Evolutionary conservation across 2,329 filamentous ascomycete genomes (phyloP), one percentile per base, ranked within the genome.

Genomic region (Pseudogymnoascus sp.): DNA sequence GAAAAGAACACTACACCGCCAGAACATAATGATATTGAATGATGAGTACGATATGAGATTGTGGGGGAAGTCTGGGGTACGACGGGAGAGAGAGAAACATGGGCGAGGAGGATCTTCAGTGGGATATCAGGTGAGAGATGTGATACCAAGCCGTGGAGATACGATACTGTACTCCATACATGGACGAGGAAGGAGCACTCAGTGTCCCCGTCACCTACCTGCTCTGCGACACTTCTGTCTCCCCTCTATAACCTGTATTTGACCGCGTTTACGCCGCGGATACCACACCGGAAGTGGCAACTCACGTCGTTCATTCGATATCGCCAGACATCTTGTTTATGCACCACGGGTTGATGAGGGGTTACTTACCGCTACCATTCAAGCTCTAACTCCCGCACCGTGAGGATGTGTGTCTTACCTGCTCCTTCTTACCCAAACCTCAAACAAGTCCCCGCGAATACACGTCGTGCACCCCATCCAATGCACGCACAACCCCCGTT

Each of bases 391-490:
- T 18, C 28, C 28, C 49, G 49, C 49, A 55, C 21, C 16, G 28
- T 33, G 49, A 31, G 14, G 14, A 7, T n/a, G 21, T 23, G 14
- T 49, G 23, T 52, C 43, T 52, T 52, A 9, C 5, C 16, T 33
- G 5, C 28, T 55, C 49, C 49, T 16, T 33, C 25, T 12, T n/a
- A 12, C 28, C 16, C 49, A 16, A 28, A 16, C 28, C 28, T 55
- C 49, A 55, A 33, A 55, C 28, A 55, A 55, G 49, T 33, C 49
- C 49, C 49, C 28, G 49, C 49, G 18, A n/a, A 55, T 33, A 18
- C 16, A 52, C 49, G 28, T 55, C 28, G 49, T 33, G 49, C 49
- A 14, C 28, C 28, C 28, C 49, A 55, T 55, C n/a, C 25, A 33
- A 55, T 55, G 28, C 49, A 33, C 18, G 49, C 28, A 55, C 49